phyloP scores from a whole-genome alignment of 2,329 filamentous ascomycete species.

The Pseudogymnoascus sp. region DNA sequence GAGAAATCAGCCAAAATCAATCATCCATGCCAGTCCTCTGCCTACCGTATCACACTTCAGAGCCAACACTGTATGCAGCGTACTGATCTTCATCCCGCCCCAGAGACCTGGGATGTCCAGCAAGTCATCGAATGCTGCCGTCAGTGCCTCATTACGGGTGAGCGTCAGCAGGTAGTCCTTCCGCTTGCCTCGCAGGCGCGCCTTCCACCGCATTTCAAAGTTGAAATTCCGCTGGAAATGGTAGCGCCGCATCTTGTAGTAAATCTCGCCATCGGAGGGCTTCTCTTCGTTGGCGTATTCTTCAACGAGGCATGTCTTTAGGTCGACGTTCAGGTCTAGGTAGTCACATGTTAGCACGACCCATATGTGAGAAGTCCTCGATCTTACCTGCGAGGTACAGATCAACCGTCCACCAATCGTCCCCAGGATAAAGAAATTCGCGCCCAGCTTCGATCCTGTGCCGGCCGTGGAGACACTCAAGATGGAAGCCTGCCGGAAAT shows the following conservation, averaged over 20 bases:
- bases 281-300: slow-evolving; percentile 27
- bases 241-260: slow-evolving; percentile 27
- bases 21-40: not conserved
- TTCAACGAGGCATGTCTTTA: slow-evolving; percentile 23
- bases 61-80: slow-evolving; percentile 14
- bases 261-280: slow-evolving; percentile 26
- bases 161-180: not conserved
- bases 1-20: not conserved
- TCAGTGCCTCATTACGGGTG: slow-evolving; percentile 9
- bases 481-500: not conserved
- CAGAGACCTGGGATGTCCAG: slow-evolving; percentile 16
- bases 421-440: slow-evolving; percentile 14
- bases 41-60: slow-evolving; percentile 15
- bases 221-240: slow-evolving; percentile 15
- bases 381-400: slow-evolving; percentile 14
- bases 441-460: slow-evolving; percentile 16
- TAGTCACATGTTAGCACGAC: not conserved
- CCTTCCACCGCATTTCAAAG: slow-evolving; percentile 16
- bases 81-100: slow-evolving; percentile 17
- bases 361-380: not conserved
- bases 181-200: slow-evolving; percentile 9
- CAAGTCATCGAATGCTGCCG: slow-evolving; percentile 14
- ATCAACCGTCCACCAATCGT: slow-evolving; percentile 16
- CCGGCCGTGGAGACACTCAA: slow-evolving; percentile 12
- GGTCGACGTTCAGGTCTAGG: slow-evolving; percentile 23